Evolutionary conservation across 1,284 basidiomycete species (phyloP), one percentile per base, ranked within the genome.

Genomic region (Moesziomyces globuligerus): DNA sequence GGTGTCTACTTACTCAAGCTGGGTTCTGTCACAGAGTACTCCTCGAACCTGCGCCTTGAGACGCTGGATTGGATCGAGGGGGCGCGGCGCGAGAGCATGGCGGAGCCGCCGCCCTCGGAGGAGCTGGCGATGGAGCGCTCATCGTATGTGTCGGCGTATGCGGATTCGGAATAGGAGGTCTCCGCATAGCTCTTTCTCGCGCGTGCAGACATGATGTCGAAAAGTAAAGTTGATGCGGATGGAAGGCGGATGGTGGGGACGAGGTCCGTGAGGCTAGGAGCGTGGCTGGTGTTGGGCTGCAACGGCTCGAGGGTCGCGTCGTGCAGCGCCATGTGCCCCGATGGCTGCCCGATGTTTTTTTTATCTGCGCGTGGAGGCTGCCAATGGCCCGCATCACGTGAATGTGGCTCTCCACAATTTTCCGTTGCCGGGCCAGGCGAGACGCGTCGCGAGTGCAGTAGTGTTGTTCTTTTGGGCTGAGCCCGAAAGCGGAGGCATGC

Each of bases 361-460:
- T n/a, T n/a, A n/a, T n/a, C n/a, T n/a, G n/a, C n/a, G n/a, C n/a
- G n/a, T n/a, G n/a, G n/a, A n/a, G n/a, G n/a, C n/a, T n/a, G n/a
- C n/a, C n/a, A n/a, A 7, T 6, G 32, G 17, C 15, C 15, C 32
- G 2, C 29, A 54, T 65, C 61, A 66, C 55, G 62, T 66, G 62
- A 39, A 25, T 10, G 3, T 43, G 11, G 1, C 25, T 43, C 40
- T 41, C 37, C 25, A 42, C 49, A 24, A 47, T 34, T 17, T 34
- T 39, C 23, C 34, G 25, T 25, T n/a, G n/a, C n/a, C n/a, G n/a
- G n/a, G n/a, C n/a, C n/a, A 29, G 25, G 26, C 21, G 38, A 39
- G 56, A 67, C 64, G 64, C 64, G 64, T 60, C 64, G 64, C 56
- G 62, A 47, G 26, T n/a, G n/a, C n/a, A n/a, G n/a, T n/a, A 43